Base-by-base conservation (phyloP, 2,329 filamentous ascomycete genomes). In the Chalaropsis thielavioides region DNA sequence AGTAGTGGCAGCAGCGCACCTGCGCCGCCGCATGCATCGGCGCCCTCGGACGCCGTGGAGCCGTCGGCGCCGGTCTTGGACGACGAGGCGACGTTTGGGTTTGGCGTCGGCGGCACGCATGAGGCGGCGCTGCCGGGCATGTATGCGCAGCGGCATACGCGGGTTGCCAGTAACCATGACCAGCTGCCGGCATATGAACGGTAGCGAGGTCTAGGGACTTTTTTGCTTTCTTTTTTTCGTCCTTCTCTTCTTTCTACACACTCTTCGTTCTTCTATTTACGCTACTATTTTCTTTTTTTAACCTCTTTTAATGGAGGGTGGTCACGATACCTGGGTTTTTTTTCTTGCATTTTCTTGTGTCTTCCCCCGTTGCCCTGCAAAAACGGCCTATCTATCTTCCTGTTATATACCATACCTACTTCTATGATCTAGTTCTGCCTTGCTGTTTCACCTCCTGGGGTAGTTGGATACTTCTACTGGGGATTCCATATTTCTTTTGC, bases 151-250 rank as follows among this genome's bases (percentile, higher is more conserved):
- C 49, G 41, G 64, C 31, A 22, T 35, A n/a, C 8, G 13, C 11
- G 19, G 24, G 27, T 13, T 67, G 11, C 64, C 49, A 31, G 61
- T 66, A 15, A 67, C 66, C 70, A 68, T 54, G 75, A 77, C 65
- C 75, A 76, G 61, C 67, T 77, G 15, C 75, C 75, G 17, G 75
- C 75, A 22, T 77, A 77, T 66, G 72, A 74, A 68, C 73, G 74
- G 68, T 77, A 65, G 24, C 8, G 15, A n/a, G 19, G n/a, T 7
- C n/a, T 11, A 13, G 38, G 17, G 7, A 43, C 38, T n/a, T 2
- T 24, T 59, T 59, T 49, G 46, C 24, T 4, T 19, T 49, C 3
- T 15, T 10, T 38, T 24, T 31, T 31, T 6, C 10, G 31, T 22
- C 8, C 44, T 61, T 38, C 40, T 60, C 35, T 6, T 31, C 35